Percentiles rank a stretch among this genome's conserved stretches.
Conservation (phyloP, 2,329 filamentous ascomycete species). For the Arachnopeziza araneosa region DNA sequence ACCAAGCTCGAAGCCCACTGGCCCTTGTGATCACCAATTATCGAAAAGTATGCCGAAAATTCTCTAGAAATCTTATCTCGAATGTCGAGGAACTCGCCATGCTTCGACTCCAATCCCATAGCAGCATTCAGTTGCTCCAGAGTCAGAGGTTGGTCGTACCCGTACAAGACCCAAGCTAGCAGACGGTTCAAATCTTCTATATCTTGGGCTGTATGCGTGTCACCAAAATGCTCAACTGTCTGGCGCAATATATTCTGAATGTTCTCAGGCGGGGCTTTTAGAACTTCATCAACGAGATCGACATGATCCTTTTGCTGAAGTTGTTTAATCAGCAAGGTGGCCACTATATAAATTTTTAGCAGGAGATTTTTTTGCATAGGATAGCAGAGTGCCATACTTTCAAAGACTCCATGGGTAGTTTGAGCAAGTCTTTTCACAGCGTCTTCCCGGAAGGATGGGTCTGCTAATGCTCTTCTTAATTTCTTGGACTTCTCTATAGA, state of each 20-base stretch:
- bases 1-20: background rate
- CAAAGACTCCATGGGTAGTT: conserved; percentile 1
- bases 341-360: background rate
- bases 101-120: conserved; percentile 1
- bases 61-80: conserved; percentile 1
- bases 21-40: background rate
- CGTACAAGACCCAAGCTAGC: background rate
- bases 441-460: background rate
- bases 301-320: conserved; percentile 3
- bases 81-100: conserved; percentile 5
- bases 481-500: background rate
- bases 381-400: background rate
- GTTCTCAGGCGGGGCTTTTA: background rate
- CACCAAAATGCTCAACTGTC: conserved; percentile 1
- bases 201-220: conserved; percentile 2
- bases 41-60: conserved; percentile 1
- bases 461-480: background rate
- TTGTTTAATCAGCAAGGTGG: conserved; percentile 1
- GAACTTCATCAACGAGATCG: background rate
- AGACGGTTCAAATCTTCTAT: conserved; percentile 1
- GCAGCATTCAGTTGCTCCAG: conserved; percentile 1
- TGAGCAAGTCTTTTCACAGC: background rate
- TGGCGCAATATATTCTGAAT: background rate
- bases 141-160: background rate
- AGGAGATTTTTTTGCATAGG: background rate